Evolutionary conservation across 2,329 filamentous ascomycete species (phyloP), one percentile per base, ranked within the genome.

Genomic region (Lasiodiplodia sp.): DNA sequence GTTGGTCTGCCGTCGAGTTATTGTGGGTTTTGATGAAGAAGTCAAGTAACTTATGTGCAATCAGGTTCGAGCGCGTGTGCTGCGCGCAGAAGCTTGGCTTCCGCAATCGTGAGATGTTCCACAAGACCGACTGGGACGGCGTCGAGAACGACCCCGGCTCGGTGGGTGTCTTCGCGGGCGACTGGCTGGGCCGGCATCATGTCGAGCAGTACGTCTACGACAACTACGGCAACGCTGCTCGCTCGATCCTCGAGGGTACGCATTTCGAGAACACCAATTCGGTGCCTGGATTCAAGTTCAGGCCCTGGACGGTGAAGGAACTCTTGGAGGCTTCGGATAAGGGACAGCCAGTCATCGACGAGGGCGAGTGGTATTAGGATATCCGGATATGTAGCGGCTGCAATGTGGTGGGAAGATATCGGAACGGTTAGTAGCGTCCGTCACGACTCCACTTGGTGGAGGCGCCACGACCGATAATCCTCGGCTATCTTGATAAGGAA

Each of bases 91-190:
- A 78, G 69, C 77, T 76, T 7, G 77, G 77, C 0, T 75, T 77
- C 70, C 77, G 74, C 23, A 78, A 75, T 52, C 71, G 77, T 4
- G 76, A 78, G 68, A 75, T 75, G 74, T 78, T 75, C 75, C 77
- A 78, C 47, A 76, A 78, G 38, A 76, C 76, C 2, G 74, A 78
- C 47, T 78, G 77, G 53, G 53, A 37, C 5, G 34, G 3, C 3
- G 14, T 58, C 1, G 7, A 23, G 10, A 44, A 58, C 2, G n/a
- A 44, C 4, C 37, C 11, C 2, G 10, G 10, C 18, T 18, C 21
- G 2, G 11, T 44, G 8, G 2, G n/a, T 2, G 12, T 8, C 2
- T 23, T 23, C 8, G 21, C 14, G 4, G 11, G n/a, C 5, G 34
- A 40, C 12, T 44, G 21, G 37, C 4, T 58, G 4, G 12, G 11